Base-by-base conservation (phyloP, 164 flowering plant species). In the Aristolochia fimbriata region DNA sequence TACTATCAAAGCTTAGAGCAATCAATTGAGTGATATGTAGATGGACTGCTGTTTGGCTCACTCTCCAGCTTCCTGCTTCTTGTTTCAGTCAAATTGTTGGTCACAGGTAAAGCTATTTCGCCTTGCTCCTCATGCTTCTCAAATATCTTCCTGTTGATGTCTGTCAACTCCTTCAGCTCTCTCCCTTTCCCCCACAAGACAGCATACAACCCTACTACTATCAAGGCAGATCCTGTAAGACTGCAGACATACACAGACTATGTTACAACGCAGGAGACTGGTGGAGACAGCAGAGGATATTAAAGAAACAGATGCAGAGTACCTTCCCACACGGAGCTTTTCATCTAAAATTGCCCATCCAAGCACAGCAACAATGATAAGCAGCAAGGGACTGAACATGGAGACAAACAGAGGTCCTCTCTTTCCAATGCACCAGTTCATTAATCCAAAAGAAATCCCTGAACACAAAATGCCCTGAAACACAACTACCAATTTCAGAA, bases 401-500 rank as follows among this genome's bases (percentile, higher is more conserved):
- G 96, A 88, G 21, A 79, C 95, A 22, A 80, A 92, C 4, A 92
- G 84, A 47, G 91, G 84, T n/a, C 98, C 96, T 73, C 80, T 87
- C 62, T 62, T 77, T 19, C 76, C 70, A 2, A 92, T 83, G 50
- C 81, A 68, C 96, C 95, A 89, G 12, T 81, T 59, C 75, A 76
- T 81, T 11, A 37, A 37, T 1, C 43, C 9, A 37, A 37, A 37
- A 0, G 43, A 37, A 10, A 10, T 37, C 43, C 43, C 43, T 6
- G 52, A 17, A 49, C 22, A 49, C 10, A 49, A 3, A 15, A 49
- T 20, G 22, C 19, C 52, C 22, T 17, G 52, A 49, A 49, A 49
- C 52, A 49, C n/a, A 49, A 17, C 22, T 10, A 17, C 5, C 52
- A 1, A 49, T 49, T 17, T 49, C 52, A 17, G 52, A 49, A 5